Base-by-base conservation (phyloP, 768 basidiomycete species). In the Tremella mesenterica region DNA sequence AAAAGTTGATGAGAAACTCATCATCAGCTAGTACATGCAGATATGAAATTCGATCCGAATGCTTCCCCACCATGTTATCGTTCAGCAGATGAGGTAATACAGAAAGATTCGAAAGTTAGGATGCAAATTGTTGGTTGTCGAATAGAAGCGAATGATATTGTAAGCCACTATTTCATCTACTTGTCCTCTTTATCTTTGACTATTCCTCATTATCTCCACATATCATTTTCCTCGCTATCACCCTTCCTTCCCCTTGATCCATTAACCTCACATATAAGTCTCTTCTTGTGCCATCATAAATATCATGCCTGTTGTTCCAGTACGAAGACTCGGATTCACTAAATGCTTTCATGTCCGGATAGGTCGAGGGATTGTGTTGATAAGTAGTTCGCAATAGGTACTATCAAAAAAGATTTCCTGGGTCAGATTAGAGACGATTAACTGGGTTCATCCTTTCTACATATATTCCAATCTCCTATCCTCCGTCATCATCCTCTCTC, bases 101-200 rank as follows among this genome's bases (percentile, higher is more conserved):
- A 92, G 73, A 92, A 91, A 74, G 88, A 90, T 60, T 88, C 88
- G 0, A 82, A 84, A 48, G 83, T 97, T 45, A 83, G 95, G 33
- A 79, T 96, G 73, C 93, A 96, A 76, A 89, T 99, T 39, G 92
- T 99, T n/a, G 95, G 95, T 28, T 95, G 91, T 21, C 83, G 92
- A 69, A 88, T 96, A 3, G 95, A 99, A 69, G 91, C 92, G 29
- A 96, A 91, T 21, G 92, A 97, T 75, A 95, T 99, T 63, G 91
- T 92, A 70, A 60, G 88, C 77, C 14, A 4, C 12, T 25, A 18
- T 31, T 23, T 25, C 18, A n/a, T n/a, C n/a, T n/a, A n/a, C n/a
- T n/a, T n/a, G n/a, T n/a, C n/a, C n/a, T n/a, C n/a, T n/a, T n/a
- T n/a, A n/a, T n/a, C n/a, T n/a, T n/a, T 50, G 20, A 14, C 25